Evolutionary conservation across 805 yeast genomes (phyloP), one percentile per base, ranked within the genome.

Genomic region (Ogataea paraovalis): DNA sequence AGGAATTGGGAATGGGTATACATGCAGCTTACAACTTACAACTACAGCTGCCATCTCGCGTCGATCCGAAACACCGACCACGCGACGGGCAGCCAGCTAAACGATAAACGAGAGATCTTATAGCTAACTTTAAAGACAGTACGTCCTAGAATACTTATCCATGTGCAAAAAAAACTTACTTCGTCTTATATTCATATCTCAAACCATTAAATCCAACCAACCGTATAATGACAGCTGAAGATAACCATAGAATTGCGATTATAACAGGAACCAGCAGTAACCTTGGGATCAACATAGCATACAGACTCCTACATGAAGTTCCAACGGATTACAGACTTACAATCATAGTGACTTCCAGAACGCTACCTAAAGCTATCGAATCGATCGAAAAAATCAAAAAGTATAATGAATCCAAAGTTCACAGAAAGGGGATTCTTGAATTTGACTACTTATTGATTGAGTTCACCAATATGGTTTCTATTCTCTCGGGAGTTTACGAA

Each of bases 371-470:
- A 48, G 97, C 83, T 4, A 83, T 83, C 48, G 89, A 85, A 52
- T 83, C 83, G 20, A 87, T 92, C 43, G 73, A 71, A 22, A 66
- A 68, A 41, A 79, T 89, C 49, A 76, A 80, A 49, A 60, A 66
- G 7, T 75, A 73, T 61, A 61, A 64, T 34, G 74, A 65, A 3
- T 46, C 51, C 33, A 22, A 45, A 13, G 61, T 63, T 3, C 67
- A 66, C 41, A 73, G 88, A 41, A 62, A 68, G 2, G 86, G 82
- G 0, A 70, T 74, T 25, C 74, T 90, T 5, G 95, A 88, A 60
- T 92, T 84, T 60, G 99, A 94, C 67, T 94, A 94, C 58, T 60
- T 91, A 2, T 69, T 94, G 42, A 82, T 94, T n/a, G 98, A 94
- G 63, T 90, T 92, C 64, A 78, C 91, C 12, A 80, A 87, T 58